Percentiles rank a stretch among this genome's conserved stretches.
Conservation (phyloP, 345 rosid species). For the Arabidopsis thaliana region DNA sequence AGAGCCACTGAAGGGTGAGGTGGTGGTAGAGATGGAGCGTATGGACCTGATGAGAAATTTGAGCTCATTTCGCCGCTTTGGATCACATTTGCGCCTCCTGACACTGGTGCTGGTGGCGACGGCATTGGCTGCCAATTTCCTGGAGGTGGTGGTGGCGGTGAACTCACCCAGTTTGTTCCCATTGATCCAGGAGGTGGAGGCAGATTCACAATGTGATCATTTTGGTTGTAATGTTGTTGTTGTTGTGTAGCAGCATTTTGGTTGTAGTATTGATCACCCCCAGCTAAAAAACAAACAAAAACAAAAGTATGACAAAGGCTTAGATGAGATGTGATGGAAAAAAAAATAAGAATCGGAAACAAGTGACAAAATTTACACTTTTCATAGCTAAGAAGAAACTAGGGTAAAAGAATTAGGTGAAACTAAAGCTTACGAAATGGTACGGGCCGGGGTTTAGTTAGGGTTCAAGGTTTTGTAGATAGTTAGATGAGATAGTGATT, state of each 20-base stretch:
- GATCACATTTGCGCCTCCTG: conserved; percentile 15
- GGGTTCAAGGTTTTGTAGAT: not conserved
- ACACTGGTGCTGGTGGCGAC: conserved; percentile 41
- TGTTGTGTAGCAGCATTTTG: conserved; percentile 22
- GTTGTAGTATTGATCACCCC: conserved; percentile 47
- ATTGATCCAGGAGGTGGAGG: conserved; percentile 58
- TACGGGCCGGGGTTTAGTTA: not conserved
- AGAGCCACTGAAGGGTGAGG: conserved; percentile 60
- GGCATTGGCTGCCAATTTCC: conserved; percentile 47
- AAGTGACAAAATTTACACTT: not conserved
- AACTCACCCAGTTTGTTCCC: conserved; percentile 47
- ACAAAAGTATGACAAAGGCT: not conserved
- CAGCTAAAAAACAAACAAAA: conserved; percentile 25
- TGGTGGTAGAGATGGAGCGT: conserved; percentile 60
- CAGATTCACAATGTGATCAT: conserved; percentile 29
- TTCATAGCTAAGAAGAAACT: not conserved
- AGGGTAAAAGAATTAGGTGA: not conserved
- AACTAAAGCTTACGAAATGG: not conserved
- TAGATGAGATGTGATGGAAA: not conserved
- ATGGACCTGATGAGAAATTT: conserved; percentile 56
- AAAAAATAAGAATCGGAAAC: too few relatives aligned
- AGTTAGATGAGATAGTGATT: not conserved
- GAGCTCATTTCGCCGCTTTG: conserved; percentile 56
- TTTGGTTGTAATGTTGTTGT: conserved; percentile 46
- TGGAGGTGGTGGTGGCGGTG: conserved; percentile 41